Evolutionary conservation across 2,329 filamentous ascomycete genomes (phyloP).

Genomic region (Cladophialophora psammophila): DNA sequence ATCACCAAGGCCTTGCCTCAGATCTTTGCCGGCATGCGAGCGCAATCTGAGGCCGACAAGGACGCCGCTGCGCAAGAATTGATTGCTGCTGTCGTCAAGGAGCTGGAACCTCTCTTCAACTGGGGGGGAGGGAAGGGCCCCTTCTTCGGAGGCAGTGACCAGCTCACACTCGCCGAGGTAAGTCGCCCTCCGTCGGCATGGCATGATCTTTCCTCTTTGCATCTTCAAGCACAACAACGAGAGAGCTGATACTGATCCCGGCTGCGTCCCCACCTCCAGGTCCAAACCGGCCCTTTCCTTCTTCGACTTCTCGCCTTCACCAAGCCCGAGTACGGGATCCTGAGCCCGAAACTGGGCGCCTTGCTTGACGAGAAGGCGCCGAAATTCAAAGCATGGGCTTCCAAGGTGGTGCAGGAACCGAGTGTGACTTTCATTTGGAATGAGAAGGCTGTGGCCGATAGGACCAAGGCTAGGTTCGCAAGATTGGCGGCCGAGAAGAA

Average conservation of each 20-base stretch:
- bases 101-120: slow-evolving; percentile 61
- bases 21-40: slow-evolving; percentile 45
- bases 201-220: neutral
- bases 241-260: neutral
- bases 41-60: slow-evolving; percentile 42
- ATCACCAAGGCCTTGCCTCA: slow-evolving; percentile 64
- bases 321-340: slow-evolving; percentile 53
- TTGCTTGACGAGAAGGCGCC: slow-evolving; percentile 56
- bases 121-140: slow-evolving; percentile 49
- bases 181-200: slow-evolving; percentile 30
- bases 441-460: slow-evolving; percentile 17
- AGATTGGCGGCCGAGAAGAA: slow-evolving; percentile 22
- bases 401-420: slow-evolving; percentile 65
- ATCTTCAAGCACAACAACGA: neutral
- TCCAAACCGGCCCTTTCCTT: slow-evolving; percentile 71
- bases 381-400: slow-evolving; percentile 72
- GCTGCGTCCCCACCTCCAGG: slow-evolving; percentile 50
- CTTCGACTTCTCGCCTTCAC: slow-evolving; percentile 62
- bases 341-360: slow-evolving; percentile 56
- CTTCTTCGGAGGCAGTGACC: slow-evolving; percentile 70
- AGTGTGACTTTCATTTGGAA: slow-evolving; percentile 72
- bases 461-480: slow-evolving; percentile 18
- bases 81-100: slow-evolving; percentile 57
- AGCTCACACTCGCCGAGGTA: slow-evolving; percentile 77
- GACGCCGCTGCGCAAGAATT: slow-evolving; percentile 56